phyloP scores from a whole-genome alignment of 1,139 yeast species.

The Yamadazyma pseudoaaseri region DNA sequence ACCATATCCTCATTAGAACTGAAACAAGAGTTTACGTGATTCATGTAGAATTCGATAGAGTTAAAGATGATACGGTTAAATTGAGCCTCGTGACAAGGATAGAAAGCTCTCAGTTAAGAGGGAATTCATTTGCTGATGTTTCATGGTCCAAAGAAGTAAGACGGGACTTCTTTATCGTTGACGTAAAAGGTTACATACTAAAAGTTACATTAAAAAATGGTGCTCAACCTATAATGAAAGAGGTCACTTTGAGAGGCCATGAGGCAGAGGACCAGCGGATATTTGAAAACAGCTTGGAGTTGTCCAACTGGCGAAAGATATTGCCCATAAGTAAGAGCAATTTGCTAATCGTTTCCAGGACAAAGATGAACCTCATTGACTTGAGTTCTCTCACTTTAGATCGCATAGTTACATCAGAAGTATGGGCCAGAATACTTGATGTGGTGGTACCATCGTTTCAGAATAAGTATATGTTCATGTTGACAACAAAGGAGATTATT shows the following conservation, averaged over 20 bases:
- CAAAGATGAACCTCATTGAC: slow-evolving; percentile 36
- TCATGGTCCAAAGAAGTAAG: slow-evolving; percentile 41
- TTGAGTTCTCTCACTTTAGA: slow-evolving; percentile 18
- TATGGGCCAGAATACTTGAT: slow-evolving; percentile 59
- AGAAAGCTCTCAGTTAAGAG: slow-evolving; percentile 19
- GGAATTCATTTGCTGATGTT: slow-evolving; percentile 45
- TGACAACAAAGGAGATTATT: slow-evolving; percentile 64
- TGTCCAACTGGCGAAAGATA: slow-evolving; percentile 56
- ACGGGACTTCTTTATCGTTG: slow-evolving; percentile 44
- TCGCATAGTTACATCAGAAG: slow-evolving; percentile 47
- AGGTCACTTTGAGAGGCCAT: slow-evolving; percentile 3
- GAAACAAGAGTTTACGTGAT: slow-evolving; percentile 24
- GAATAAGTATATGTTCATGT: slow-evolving; percentile 31
- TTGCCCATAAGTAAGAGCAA: slow-evolving; percentile 40
- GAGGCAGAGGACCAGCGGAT: slow-evolving; percentile 14
- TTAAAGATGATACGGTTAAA: slow-evolving; percentile 9
- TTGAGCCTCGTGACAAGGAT: slow-evolving; percentile 24
- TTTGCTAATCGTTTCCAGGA: slow-evolving; percentile 45
- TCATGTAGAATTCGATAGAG: slow-evolving; percentile 8
- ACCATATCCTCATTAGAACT: slow-evolving; percentile 27
- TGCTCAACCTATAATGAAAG: slow-evolving; percentile 2
- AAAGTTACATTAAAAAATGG: slow-evolving; percentile 2
- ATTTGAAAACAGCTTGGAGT: slow-evolving; percentile 45
- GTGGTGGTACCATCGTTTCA: slow-evolving; percentile 20
- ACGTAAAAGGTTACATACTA: slow-evolving; percentile 52